Evolutionary conservation across 768 basidiomycete genomes (phyloP), one percentile per base, ranked within the genome.

Genomic region (Cytidiella melzeri): DNA sequence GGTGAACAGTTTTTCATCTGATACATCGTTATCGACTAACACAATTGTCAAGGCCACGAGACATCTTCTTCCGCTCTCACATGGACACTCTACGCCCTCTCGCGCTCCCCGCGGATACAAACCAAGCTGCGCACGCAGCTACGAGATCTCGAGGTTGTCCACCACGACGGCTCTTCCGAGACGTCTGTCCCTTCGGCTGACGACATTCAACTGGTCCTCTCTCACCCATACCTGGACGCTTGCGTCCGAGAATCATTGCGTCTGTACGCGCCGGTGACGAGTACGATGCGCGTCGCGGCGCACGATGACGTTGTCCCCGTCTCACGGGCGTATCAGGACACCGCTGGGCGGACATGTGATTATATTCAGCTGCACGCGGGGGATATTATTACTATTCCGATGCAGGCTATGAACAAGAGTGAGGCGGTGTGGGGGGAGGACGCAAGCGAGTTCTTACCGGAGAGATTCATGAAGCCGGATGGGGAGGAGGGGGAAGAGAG

Each of bases 41-140:
- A 25, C 15, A 36, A 12, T 3, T n/a, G 23, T 18, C 24, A 41
- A 42, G 83, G 84, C 10, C 77, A 86, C 65, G 83, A 85, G 61
- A 82, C 81, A 1, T 75, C 75, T 15, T 70, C 78, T 0, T 71
- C 71, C 5, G 76, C 80, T 3, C 66, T 84, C 13, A 72, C 79
- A 5, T 87, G 82, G 82, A 76, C 75, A 47, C 67, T 86, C 2
- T 81, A 80, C 60, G 73, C 75, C 38, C 73, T 86, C 47, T 66
- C 74, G 5, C 67, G 70, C 47, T 60, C 73, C 41, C 74, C 73
- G 0, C 62, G 61, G 2, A 61, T 64, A n/a, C 83, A 84, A 57
- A 51, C 55, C 18, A 62, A 61, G 37, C 67, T 86, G 10, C 75
- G 79, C 15, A 62, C 63, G 10, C 77, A 75, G 24, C 62, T 80